Percentiles rank a stretch among this genome's conserved stretches.
Evolutionary conservation across 2,329 filamentous ascomycete species (phyloP).

Genomic region (Dactylonectria macrodidyma): DNA sequence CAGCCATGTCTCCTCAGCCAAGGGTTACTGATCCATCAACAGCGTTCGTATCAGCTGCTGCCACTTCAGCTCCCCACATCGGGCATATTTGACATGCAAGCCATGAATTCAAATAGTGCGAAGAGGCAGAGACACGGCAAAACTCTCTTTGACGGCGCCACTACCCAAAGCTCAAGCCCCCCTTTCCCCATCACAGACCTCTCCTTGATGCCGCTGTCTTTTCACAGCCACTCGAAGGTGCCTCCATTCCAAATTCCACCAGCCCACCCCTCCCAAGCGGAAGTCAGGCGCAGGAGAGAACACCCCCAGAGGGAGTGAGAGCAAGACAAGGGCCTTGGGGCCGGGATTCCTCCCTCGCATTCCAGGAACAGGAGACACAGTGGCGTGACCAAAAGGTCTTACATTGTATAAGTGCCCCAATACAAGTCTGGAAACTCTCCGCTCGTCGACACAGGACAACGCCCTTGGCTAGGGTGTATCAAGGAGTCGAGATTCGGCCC

Average conservation of each 20-base stretch:
- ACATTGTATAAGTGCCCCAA: neutral
- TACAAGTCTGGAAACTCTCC: neutral
- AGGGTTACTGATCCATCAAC: neutral
- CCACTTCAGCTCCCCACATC: neutral
- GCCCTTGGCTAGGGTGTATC: neutral
- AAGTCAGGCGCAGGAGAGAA: neutral
- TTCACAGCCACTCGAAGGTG: neutral
- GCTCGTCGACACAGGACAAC: neutral
- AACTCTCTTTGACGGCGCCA: no score
- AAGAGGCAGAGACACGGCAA: no score
- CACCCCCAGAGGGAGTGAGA: neutral
- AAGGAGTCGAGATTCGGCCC: neutral
- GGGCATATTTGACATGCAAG: neutral
- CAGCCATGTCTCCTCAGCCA: neutral
- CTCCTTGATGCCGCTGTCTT: neutral
- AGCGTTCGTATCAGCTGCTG: neutral
- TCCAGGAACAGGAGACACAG: slow-evolving; percentile 16
- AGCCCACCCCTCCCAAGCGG: neutral
- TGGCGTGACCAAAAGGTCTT: neutral
- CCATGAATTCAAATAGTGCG: neutral
- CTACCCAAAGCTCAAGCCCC: neutral
- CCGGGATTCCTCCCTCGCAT: slow-evolving; percentile 13
- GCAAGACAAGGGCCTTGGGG: neutral
- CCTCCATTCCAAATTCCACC: neutral
- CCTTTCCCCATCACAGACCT: neutral